Evolutionary conservation across 331 rosid species (phyloP).

Genomic region (Cydonia oblonga): DNA sequence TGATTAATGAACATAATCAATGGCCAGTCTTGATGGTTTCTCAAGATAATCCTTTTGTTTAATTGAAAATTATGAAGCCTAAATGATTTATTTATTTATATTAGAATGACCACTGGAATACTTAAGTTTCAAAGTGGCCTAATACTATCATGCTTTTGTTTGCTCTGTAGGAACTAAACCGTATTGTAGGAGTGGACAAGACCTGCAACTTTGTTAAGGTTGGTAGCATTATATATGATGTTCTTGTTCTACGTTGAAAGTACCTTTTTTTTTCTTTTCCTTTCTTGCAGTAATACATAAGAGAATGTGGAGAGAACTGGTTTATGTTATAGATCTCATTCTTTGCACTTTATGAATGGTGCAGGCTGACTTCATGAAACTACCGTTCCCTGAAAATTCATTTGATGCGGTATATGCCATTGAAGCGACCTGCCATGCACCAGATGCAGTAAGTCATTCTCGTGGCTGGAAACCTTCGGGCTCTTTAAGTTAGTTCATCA

Average conservation of each 20-base stretch:
- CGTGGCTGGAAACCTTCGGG: not conserved
- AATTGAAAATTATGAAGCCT: not conserved
- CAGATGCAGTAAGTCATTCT: conserved; percentile 56
- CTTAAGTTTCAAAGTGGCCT: conserved; percentile 2
- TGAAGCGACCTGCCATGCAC: conserved; percentile 94
- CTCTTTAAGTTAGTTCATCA: not conserved
- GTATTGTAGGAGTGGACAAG: conserved; percentile 41
- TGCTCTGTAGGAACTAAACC: conserved; percentile 52
- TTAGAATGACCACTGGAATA: not conserved
- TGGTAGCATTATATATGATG: conserved; percentile 2
- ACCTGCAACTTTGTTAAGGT: conserved; percentile 72
- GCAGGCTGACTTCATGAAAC: conserved; percentile 89
- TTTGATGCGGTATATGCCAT: conserved; percentile 85
- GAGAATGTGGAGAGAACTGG: not conserved
- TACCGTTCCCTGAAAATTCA: conserved; percentile 66
- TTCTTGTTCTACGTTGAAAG: not conserved
- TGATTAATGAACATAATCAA: not conserved
- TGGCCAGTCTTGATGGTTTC: not conserved
- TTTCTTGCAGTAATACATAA: not conserved
- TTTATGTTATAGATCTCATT: not conserved
- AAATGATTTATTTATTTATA: not conserved
- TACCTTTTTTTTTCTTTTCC: not conserved
- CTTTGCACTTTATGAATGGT: conserved; percentile 8
- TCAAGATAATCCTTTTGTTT: not conserved
- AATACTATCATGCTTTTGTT: conserved; percentile 3